Percentiles rank a stretch among this genome's conserved stretches.
These are phyloP conservation scores for Hypericum perforatum DNA, from an alignment of 345 rosid genomes.

Conservation along the genomic window DNA sequence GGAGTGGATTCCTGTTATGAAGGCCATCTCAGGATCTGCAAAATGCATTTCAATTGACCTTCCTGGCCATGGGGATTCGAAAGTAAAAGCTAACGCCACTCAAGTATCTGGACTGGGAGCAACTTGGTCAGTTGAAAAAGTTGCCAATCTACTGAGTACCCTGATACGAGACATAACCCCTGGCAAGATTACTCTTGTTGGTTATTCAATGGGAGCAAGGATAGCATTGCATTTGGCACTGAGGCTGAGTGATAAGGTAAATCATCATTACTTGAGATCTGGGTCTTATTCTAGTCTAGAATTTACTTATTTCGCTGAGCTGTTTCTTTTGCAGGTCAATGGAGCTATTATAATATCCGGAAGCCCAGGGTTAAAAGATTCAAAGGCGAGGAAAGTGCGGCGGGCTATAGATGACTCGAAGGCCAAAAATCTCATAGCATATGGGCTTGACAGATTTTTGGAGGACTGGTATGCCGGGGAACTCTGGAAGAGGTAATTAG, in stretches of 20 bases:
- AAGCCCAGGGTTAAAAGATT: constrained; percentile 64
- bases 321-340: constrained; percentile 31
- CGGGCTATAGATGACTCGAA: constrained; percentile 61
- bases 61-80: constrained; percentile 85
- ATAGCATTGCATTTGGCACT: constrained; percentile 77
- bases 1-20: constrained; percentile 88
- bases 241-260: constrained; percentile 48
- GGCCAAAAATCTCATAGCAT: constrained; percentile 38
- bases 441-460: constrained; percentile 50
- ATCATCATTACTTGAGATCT: constrained; percentile 8
- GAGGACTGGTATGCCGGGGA: constrained; percentile 56
- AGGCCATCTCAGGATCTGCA: constrained; percentile 55
- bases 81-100: constrained; percentile 18
- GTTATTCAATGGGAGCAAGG: constrained; percentile 94
- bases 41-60: constrained; percentile 84
- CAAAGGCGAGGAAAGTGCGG: constrained; percentile 48
- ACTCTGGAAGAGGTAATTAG: constrained; percentile 69
- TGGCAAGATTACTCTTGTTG: constrained; percentile 51
- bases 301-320: constrained; percentile 7
- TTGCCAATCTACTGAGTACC: constrained; percentile 33
- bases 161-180: constrained; percentile 46
- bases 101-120: constrained; percentile 18
- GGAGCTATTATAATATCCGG: constrained; percentile 83
- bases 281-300: background rate
- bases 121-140: constrained; percentile 47